Percentiles rank a stretch among this genome's conserved stretches.
phyloP scores from a whole-genome alignment of 768 basidiomycete species.

The Naganishia vishniacii region DNA sequence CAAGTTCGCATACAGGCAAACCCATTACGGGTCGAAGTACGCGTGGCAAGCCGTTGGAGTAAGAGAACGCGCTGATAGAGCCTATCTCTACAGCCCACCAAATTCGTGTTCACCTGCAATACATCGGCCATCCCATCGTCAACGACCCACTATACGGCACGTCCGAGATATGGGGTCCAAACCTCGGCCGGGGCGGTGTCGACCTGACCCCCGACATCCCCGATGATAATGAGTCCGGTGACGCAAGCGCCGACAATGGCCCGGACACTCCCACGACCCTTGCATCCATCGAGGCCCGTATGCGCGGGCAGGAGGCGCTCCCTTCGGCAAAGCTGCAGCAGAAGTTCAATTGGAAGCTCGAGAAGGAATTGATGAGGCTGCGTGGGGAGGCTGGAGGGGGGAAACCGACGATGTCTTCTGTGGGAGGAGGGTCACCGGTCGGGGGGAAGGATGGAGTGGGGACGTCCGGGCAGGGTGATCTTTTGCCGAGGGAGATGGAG shows the following conservation, averaged over 20 bases:
- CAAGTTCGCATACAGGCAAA: slow-evolving; percentile 55
- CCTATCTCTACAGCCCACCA: slow-evolving; percentile 68
- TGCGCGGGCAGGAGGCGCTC: slow-evolving; percentile 24
- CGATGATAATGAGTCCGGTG: slow-evolving; percentile 43
- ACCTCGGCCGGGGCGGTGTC: slow-evolving; percentile 72
- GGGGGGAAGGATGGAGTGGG: not conserved
- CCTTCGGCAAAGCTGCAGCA: slow-evolving; percentile 22
- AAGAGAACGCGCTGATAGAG: not conserved
- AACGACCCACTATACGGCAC: slow-evolving; percentile 93
- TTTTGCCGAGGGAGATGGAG: slow-evolving; percentile 31
- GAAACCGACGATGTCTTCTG: too few species aligned
- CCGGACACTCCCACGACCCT: not conserved
- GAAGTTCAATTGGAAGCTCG: slow-evolving; percentile 45
- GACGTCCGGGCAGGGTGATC: slow-evolving; percentile 15
- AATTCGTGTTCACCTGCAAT: slow-evolving; percentile 93
- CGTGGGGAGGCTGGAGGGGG: slow-evolving; percentile 4
- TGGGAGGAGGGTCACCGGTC: too few species aligned
- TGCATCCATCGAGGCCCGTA: slow-evolving; percentile 15
- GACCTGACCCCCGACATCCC: slow-evolving; percentile 58
- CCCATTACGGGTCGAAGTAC: slow-evolving; percentile 88
- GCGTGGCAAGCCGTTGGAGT: slow-evolving; percentile 42
- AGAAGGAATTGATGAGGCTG: slow-evolving; percentile 25
- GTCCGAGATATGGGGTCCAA: slow-evolving; percentile 57
- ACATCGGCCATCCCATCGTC: slow-evolving; percentile 83
- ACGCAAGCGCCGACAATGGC: slow-evolving; percentile 44